phyloP scores from a whole-genome alignment of 305 asterid species.

The Solanum chacoense region DNA sequence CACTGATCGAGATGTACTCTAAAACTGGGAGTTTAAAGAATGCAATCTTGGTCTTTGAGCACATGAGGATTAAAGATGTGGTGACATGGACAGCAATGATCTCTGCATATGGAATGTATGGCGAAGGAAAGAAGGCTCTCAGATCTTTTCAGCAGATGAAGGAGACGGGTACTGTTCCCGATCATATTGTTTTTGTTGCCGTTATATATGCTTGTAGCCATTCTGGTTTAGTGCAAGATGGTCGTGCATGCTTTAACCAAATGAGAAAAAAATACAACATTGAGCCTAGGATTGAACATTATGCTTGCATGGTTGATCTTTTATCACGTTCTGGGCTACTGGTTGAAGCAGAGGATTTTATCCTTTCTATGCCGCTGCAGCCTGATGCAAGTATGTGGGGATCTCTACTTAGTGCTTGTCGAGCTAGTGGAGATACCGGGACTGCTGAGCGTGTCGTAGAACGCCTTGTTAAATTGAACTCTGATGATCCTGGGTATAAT shows the following conservation, averaged over 20 bases:
- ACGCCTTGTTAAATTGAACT: conserved; percentile 26
- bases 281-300: conserved; percentile 69
- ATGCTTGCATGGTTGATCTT: conserved; percentile 76
- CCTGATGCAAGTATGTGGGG: conserved; percentile 86
- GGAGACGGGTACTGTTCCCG: conserved; percentile 41
- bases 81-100: conserved; percentile 76
- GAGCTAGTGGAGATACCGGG: conserved; percentile 38
- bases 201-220: conserved; percentile 73
- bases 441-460: conserved; percentile 48
- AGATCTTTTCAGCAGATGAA: conserved; percentile 52
- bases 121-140: conserved; percentile 69
- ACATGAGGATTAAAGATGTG: conserved; percentile 52
- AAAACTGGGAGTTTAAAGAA: conserved; percentile 46
- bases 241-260: conserved; percentile 45
- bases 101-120: conserved; percentile 73
- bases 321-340: conserved; percentile 61
- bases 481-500: conserved; percentile 58
- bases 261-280: conserved; percentile 51
- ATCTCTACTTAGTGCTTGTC: conserved; percentile 63
- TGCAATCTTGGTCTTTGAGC: conserved; percentile 41
- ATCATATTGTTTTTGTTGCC: conserved; percentile 51
- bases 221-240: conserved; percentile 73
- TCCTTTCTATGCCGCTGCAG: conserved; percentile 56
- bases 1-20: conserved; percentile 79
- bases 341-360: conserved; percentile 63